These are phyloP conservation scores for Rhamnella rubrinervis DNA, from an alignment of 331 rosid genomes.

Conservation along the genomic window DNA sequence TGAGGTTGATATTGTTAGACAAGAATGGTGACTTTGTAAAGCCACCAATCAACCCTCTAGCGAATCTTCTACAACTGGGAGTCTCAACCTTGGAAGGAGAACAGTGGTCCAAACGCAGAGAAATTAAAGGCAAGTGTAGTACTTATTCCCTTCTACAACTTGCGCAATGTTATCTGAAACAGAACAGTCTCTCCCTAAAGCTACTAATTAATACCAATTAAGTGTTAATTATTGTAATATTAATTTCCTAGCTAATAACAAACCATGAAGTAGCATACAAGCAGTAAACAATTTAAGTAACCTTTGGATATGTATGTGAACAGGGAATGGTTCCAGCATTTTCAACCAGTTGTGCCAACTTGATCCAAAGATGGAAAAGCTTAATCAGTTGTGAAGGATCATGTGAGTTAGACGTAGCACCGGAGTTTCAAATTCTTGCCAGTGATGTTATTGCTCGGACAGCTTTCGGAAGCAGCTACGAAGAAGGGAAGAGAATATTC, in stretches of 20 bases:
- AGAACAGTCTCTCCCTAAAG: no score
- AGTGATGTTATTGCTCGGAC: slow-evolving; percentile 41
- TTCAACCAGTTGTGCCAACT: slow-evolving; percentile 29
- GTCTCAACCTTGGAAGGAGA: slow-evolving; percentile 41
- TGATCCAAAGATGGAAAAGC: slow-evolving; percentile 33
- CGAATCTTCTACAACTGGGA: slow-evolving; percentile 32
- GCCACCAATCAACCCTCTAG: slow-evolving; percentile 41
- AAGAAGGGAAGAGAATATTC: slow-evolving; percentile 46
- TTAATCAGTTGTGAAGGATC: slow-evolving; percentile 19
- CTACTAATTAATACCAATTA: no score
- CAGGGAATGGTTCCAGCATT: slow-evolving; percentile 44
- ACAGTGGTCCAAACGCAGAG: slow-evolving; percentile 42
- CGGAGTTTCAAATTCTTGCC: slow-evolving; percentile 28
- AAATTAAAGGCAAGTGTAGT: slow-evolving; percentile 34
- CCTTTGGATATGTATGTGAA: not conserved
- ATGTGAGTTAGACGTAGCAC: slow-evolving; percentile 39
- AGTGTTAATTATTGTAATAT: no score
- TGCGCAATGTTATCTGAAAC: no score
- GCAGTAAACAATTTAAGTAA: not conserved
- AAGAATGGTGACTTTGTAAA: slow-evolving; percentile 33
- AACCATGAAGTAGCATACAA: not conserved
- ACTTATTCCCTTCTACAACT: no score
- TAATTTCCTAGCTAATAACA: no score
- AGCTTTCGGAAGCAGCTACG: slow-evolving; percentile 45
- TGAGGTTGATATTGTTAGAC: slow-evolving; percentile 30